These are phyloP conservation scores for Alnus rubra DNA, from an alignment of 306 rosid genomes.

Conservation along the genomic window DNA sequence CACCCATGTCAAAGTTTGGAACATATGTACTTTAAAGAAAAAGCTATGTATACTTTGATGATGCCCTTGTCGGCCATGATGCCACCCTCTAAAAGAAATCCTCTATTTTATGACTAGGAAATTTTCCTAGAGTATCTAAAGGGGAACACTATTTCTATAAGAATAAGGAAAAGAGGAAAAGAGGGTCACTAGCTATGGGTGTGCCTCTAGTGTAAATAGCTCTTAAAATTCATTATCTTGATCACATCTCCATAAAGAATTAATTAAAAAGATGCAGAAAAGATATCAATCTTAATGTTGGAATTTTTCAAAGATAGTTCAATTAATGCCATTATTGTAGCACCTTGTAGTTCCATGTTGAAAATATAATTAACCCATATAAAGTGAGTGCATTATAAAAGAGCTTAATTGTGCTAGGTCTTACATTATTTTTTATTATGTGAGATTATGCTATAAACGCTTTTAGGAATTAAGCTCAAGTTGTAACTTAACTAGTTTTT, in stretches of 20 bases:
- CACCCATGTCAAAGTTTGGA: slow-evolving; percentile 72
- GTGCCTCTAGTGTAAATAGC: neutral
- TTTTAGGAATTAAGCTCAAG: no score
- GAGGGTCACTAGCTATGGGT: neutral
- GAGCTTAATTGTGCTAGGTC: no score
- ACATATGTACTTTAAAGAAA: slow-evolving; percentile 80
- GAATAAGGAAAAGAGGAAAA: neutral
- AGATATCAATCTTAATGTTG: neutral
- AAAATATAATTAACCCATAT: no score
- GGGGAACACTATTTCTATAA: slow-evolving; percentile 1
- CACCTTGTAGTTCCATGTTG: no score
- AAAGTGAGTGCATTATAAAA: no score
- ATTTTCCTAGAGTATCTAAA: neutral
- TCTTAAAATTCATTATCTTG: neutral
- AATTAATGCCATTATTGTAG: neutral
- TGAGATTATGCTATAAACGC: no score
- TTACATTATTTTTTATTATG: no score
- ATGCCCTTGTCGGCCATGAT: slow-evolving; percentile 91
- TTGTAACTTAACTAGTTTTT: no score
- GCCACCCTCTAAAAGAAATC: slow-evolving; percentile 44
- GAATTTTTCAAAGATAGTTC: neutral
- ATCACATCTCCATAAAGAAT: neutral
- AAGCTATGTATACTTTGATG: slow-evolving; percentile 52
- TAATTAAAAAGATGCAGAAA: neutral
- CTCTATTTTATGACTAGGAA: slow-evolving; percentile 5